Base-by-base conservation (phyloP, 495 filamentous ascomycete genomes). In the Annulohypoxylon bovei region DNA sequence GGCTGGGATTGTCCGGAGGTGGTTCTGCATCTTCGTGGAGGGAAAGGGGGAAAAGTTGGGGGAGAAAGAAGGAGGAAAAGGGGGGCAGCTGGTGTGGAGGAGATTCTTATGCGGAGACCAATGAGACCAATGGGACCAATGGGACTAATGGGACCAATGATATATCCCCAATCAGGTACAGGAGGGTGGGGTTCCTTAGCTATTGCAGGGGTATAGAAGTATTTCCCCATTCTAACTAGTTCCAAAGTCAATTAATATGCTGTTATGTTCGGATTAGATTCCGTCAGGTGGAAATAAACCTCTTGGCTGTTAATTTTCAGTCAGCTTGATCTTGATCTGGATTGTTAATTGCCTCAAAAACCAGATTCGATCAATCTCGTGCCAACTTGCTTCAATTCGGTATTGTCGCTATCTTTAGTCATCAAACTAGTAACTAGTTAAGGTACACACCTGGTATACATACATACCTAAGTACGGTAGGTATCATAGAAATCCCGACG, bases 1-100 rank as follows among this genome's bases (percentile, higher is more conserved):
- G n/a, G n/a, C 16, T 9, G 18, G 25, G 39, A 55, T 42, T 42
- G 39, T 42, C 39, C 22, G 44, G 44, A 47, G 22, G 44, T 47
- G 59, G 53, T 35, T 39, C 9, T 33, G 27, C 14, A 32, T 44
- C 16, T 18, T 54, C 27, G 44, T 22, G 42, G 40, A 57, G 23
- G 53, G 46, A 39, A 61, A 62, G 67, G 69, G 69, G 16, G 25
- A 42, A 63, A 71, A 71, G 68, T 71, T 67, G 69, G 69, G 69
- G 69, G 23, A 52, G 20, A 30, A 61, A 1, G 42, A 18, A 33
- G 33, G 14, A 18, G 20, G 37, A 22, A 6, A 44, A 14, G 47
- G 23, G 28, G 27, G 28, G 50, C 30, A 7, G 4, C 5, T 12
- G 8, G 39, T 25, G 67, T 52, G 59, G 62, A 53, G 37, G 56